Conservation (phyloP, 495 filamentous ascomycete species). For the Filosporella fistucella region DNA sequence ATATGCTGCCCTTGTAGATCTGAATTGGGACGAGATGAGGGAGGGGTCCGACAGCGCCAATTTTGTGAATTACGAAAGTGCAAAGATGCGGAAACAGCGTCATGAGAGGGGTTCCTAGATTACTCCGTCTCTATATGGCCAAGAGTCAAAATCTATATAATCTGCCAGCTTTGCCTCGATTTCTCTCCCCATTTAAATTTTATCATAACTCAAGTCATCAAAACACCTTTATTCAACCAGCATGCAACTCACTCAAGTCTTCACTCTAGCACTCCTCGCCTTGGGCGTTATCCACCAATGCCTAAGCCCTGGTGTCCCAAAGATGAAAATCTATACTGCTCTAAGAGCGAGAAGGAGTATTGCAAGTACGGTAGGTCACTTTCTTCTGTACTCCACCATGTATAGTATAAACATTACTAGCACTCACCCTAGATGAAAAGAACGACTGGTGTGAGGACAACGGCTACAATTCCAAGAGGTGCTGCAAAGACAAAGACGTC, state of each 20-base stretch:
- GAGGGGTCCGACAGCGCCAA: too few species aligned
- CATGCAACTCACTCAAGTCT: neutral
- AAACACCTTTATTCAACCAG: neutral
- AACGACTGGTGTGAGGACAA: slow-evolving; percentile 1
- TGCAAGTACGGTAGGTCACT: slow-evolving; percentile 1
- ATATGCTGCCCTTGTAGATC: too few species aligned
- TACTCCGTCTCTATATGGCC: too few species aligned
- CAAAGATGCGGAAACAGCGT: too few species aligned
- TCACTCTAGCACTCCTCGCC: neutral
- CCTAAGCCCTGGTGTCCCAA: neutral
- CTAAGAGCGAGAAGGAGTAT: neutral
- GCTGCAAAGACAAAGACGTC: neutral
- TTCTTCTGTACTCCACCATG: neutral
- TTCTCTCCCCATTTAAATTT: too few species aligned
- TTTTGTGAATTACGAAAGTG: too few species aligned
- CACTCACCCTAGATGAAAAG: neutral
- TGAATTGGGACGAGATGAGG: too few species aligned
- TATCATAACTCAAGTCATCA: too few species aligned
- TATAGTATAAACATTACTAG: neutral
- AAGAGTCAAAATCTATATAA: too few species aligned
- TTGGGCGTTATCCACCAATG: neutral
- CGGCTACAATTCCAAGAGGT: neutral
- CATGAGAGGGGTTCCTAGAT: too few species aligned
- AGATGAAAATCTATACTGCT: neutral
- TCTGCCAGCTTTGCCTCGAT: too few species aligned